Conservation (phyloP, 345 rosid genomes). For the rapeseed (Brassica napus) region DNA sequence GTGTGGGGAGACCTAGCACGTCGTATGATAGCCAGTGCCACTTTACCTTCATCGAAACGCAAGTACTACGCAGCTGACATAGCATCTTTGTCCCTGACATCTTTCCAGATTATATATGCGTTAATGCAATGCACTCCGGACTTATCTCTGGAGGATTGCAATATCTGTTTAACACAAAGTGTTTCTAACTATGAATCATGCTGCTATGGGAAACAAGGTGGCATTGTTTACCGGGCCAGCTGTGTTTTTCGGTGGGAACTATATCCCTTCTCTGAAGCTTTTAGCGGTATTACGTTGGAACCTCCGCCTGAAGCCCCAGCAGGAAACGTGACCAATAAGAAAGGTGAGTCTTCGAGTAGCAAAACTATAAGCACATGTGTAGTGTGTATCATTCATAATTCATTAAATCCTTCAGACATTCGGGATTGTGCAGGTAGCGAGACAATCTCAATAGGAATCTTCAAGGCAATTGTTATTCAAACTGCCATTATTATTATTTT, state of each 20-base stretch:
- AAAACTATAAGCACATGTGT: neutral
- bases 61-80: neutral
- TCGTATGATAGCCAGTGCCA: neutral
- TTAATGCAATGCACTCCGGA: slow-evolving; percentile 32
- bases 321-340: neutral
- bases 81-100: neutral
- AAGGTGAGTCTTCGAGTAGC: neutral
- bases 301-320: neutral
- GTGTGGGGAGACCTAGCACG: neutral
- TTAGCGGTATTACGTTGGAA: neutral
- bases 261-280: neutral
- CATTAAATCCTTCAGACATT: neutral
- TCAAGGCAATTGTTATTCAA: neutral
- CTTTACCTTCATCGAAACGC: neutral
- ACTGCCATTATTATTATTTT: neutral
- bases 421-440: neutral
- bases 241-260: neutral
- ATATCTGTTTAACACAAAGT: neutral
- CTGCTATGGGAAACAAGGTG: neutral
- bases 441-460: neutral
- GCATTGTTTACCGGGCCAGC: neutral
- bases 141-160: slow-evolving; percentile 26
- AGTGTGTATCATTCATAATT: neutral
- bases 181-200: neutral
- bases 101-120: slow-evolving; percentile 7